A percentile compares a stretch with the other conserved stretches of the same genome.
Evolutionary conservation across 768 basidiomycete genomes (phyloP).

Genomic region (Russula lepida): DNA sequence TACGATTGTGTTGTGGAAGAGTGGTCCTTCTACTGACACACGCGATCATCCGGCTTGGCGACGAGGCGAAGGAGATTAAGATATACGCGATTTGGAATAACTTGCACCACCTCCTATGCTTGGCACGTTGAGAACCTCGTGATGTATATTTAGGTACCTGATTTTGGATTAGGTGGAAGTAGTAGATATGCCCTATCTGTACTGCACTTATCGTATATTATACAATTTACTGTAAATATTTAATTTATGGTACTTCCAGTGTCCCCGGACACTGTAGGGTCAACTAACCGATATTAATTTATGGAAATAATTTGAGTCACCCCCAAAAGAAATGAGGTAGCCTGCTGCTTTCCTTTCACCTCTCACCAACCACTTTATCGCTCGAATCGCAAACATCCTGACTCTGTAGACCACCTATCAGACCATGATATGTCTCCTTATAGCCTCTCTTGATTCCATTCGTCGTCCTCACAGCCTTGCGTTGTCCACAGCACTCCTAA

Average conservation of each 20-base stretch:
- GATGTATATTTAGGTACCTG: neutral
- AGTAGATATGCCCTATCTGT: neutral
- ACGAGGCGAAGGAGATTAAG: neutral
- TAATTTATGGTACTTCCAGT: neutral
- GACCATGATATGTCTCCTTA: slow-evolving; percentile 50
- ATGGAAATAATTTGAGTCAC: neutral
- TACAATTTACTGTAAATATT: neutral
- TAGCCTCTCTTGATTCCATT: neutral
- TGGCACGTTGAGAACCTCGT: neutral
- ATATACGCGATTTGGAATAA: neutral
- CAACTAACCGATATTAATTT: neutral
- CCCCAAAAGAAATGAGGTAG: neutral
- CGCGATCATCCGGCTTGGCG: neutral
- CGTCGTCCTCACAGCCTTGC: slow-evolving; percentile 26
- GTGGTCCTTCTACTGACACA: slow-evolving; percentile 41
- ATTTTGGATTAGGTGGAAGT: neutral
- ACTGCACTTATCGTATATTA: neutral
- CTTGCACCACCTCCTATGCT: neutral
- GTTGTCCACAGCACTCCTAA: slow-evolving; percentile 68
- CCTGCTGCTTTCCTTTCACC: neutral
- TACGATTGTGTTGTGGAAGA: slow-evolving; percentile 67
- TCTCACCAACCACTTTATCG: neutral
- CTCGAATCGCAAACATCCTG: neutral
- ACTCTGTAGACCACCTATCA: slow-evolving; percentile 19
- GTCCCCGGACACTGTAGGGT: neutral